Evolutionary conservation across 768 basidiomycete genomes (phyloP).

Genomic region (Chiua virens): DNA sequence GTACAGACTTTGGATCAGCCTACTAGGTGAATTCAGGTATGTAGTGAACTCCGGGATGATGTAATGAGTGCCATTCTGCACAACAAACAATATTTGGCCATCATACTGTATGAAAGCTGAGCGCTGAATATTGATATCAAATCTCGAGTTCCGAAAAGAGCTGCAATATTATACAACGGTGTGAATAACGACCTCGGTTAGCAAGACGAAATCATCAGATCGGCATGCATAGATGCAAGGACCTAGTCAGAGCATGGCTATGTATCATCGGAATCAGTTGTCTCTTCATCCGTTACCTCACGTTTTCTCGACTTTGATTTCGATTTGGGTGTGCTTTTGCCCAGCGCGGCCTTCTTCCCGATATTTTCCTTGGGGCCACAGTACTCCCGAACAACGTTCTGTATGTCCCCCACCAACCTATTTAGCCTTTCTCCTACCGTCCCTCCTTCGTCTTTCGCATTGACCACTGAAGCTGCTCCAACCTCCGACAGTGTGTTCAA

Average conservation of each 20-base stretch:
- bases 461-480: background rate
- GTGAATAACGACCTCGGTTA: no score
- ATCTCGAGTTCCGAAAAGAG: no score
- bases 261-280: slow-evolving; percentile 1
- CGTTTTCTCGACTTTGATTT: slow-evolving; percentile 5
- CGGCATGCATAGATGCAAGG: no score
- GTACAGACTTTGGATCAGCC: background rate
- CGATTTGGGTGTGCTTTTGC: background rate
- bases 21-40: slow-evolving; percentile 4
- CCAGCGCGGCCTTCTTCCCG: background rate
- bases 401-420: slow-evolving; percentile 14
- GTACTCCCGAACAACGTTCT: slow-evolving; percentile 10
- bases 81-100: no score
- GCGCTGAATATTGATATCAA: no score
- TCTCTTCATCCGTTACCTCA: slow-evolving; percentile 1
- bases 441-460: background rate
- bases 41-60: no score
- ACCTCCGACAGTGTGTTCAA: slow-evolving; percentile 45
- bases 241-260: slow-evolving; percentile 1
- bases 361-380: slow-evolving; percentile 6
- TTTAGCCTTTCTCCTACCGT: background rate
- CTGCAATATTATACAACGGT: no score
- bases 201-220: no score
- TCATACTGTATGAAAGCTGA: no score
- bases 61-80: no score